These are phyloP conservation scores for Phalaenopsis equestris DNA, from an alignment of 106 monocot species.

Conservation along the genomic window DNA sequence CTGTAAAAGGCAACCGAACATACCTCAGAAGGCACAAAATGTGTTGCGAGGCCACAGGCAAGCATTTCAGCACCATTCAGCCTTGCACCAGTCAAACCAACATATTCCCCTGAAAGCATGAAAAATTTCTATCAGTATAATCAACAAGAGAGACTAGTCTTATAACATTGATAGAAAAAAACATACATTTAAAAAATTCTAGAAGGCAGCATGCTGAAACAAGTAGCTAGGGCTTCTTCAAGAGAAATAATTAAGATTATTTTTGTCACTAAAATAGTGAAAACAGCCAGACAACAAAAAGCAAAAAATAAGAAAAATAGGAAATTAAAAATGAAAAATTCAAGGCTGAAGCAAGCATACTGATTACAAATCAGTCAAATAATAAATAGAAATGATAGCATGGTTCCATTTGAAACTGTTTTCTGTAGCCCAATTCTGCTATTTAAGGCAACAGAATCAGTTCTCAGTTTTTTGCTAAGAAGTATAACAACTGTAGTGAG, in stretches of 20 bases:
- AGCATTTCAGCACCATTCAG: constrained; percentile 93
- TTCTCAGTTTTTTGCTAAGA: too few relatives aligned
- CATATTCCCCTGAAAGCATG: constrained; percentile 80
- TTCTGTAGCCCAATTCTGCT: too few relatives aligned
- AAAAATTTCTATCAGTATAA: not conserved
- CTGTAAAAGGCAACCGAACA: not conserved
- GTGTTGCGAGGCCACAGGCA: constrained; percentile 97
- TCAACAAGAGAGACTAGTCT: not conserved
- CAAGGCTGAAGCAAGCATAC: not conserved
- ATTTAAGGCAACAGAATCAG: too few relatives aligned
- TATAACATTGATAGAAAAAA: not conserved
- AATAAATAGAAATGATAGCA: not conserved
- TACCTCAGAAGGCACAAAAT: constrained; percentile 81
- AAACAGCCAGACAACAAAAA: not conserved
- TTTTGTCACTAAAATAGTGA: not conserved
- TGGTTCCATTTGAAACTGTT: too few relatives aligned
- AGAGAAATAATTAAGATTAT: not conserved
- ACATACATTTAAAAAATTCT: not conserved
- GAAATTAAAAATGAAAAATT: not conserved
- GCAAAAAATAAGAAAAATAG: not conserved
- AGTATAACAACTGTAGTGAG: too few relatives aligned
- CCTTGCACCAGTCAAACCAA: constrained; percentile 79
- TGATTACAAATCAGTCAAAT: not conserved
- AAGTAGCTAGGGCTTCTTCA: not conserved
- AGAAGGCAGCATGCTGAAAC: not conserved